These are phyloP conservation scores for Zygotorulaspora mrakii DNA, from an alignment of 1,139 yeast genomes.

Conservation along the genomic window DNA sequence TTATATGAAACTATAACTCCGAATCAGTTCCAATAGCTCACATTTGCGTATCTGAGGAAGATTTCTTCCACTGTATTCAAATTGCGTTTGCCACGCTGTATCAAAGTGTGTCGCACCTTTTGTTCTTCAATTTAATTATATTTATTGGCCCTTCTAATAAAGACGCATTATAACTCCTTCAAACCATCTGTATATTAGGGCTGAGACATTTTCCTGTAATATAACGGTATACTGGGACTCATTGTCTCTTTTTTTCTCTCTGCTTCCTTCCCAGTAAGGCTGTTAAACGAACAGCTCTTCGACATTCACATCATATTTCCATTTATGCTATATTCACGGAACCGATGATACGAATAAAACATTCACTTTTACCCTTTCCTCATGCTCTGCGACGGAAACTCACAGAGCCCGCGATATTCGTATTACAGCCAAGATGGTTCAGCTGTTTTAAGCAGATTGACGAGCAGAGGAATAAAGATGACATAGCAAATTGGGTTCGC, in stretches of 20 bases:
- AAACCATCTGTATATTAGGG: background rate
- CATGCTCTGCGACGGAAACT: background rate
- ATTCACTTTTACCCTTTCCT: conserved; percentile 3
- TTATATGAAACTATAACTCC: conserved; percentile 1
- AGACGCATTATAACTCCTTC: background rate
- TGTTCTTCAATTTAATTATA: background rate
- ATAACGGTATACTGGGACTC: background rate
- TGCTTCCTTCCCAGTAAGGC: background rate
- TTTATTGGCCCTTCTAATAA: background rate
- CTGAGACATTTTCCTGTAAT: background rate
- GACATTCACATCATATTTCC: background rate
- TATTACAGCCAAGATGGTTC: conserved; percentile 5
- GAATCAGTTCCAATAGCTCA: background rate
- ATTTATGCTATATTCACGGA: conserved; percentile 11
- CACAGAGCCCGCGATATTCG: background rate
- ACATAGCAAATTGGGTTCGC: conserved; percentile 18
- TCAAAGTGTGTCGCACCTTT: background rate
- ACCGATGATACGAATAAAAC: conserved; percentile 13
- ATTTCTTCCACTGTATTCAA: conserved; percentile 1
- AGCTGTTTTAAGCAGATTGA: conserved; percentile 10
- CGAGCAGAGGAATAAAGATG: conserved; percentile 14
- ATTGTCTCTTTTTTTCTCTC: background rate
- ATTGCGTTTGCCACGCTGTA: background rate
- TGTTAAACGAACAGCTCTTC: background rate
- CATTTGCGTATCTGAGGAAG: conserved; percentile 2